Base-by-base conservation (phyloP, 2,329 filamentous ascomycete species). In the Penicillium sp. region DNA sequence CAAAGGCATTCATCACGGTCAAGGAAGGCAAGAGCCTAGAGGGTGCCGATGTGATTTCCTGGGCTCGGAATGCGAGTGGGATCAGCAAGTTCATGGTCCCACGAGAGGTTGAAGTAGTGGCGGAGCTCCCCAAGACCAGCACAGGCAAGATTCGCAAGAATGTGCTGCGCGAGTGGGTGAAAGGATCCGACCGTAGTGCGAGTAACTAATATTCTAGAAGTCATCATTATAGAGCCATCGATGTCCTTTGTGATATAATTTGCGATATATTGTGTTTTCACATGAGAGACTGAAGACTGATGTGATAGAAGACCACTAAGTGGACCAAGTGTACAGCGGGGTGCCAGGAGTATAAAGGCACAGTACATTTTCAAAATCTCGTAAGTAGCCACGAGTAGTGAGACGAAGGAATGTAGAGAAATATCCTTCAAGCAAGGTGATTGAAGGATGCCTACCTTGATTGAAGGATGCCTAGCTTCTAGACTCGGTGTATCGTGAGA, bases 141-240 rank as follows among this genome's bases (percentile, higher is more conserved):
- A 99, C 95, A 0, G 95, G 95, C 3, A 99, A 99, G 84, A 84
- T 98, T 62, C 89, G 92, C 84, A 99, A 99, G 86, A 98, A 97
- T 71, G 86, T 96, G 6, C 77, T 99, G 58, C 82, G 95, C 62
- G 89, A 92, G 68, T 97, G 93, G 94, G 91, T 90, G 2, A 91
- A 86, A 73, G 84, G 84, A 43, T 77, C 73, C 10, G 53, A 78
- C 61, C 55, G 52, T 33, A 52, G 26, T 45, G 33, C 35, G n/a
- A 30, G 35, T 3, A 55, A 37, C 28, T 56, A 30, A 56, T 22
- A n/a, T 53, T 11, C n/a, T 40, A 53, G 33, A 38, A 52, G 35
- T 3, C 22, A 38, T 19, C 19, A n/a, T 22, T 35, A 51, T 35
- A 35, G 48, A 51, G 28, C 28, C 8, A 19, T 22, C 10, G 30